Percentiles rank a stretch among this genome's conserved stretches.
phyloP scores from a whole-genome alignment of 352 stramenopile genomes.

The Phytopythium delawarense region DNA sequence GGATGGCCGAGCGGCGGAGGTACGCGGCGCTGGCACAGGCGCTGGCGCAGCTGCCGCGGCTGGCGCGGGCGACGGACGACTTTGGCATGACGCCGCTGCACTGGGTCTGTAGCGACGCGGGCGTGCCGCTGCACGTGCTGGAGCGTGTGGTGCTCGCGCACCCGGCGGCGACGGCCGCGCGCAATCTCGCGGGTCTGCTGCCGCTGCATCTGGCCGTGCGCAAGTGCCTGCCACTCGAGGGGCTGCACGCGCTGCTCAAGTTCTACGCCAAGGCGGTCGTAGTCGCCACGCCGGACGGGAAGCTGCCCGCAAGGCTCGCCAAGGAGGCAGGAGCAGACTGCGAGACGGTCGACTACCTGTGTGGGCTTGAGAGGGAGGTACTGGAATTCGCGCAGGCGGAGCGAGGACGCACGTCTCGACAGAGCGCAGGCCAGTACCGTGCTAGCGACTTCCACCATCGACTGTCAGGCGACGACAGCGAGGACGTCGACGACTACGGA shows the following conservation, averaged over 20 bases:
- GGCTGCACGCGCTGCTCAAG: constrained; percentile 62
- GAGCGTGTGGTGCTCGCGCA: constrained; percentile 49
- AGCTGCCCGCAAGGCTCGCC: constrained; percentile 38
- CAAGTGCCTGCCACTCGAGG: constrained; percentile 52
- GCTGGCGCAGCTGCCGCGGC: constrained; percentile 33
- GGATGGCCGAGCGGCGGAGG: constrained; percentile 41
- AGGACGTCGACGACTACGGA: not conserved
- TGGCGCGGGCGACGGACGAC: constrained; percentile 41
- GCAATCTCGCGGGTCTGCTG: constrained; percentile 55
- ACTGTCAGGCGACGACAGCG: not conserved
- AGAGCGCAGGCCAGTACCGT: not conserved
- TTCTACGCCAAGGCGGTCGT: constrained; percentile 55
- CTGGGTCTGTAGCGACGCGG: constrained; percentile 66
- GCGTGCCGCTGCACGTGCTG: constrained; percentile 42
- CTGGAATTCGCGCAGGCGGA: constrained; percentile 2
- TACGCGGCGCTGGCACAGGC: constrained; percentile 38
- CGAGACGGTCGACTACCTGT: constrained; percentile 27
- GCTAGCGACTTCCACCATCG: not conserved
- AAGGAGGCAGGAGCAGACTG: constrained; percentile 28
- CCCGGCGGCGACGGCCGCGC: constrained; percentile 27
- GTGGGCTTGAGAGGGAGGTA: constrained; percentile 36
- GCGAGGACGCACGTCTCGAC: not conserved
- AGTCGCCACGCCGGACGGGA: constrained; percentile 44
- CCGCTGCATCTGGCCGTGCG: constrained; percentile 66
- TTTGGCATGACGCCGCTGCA: constrained; percentile 85